Conservation (phyloP, 495 filamentous ascomycete species). For the Penicillium coprophilum region DNA sequence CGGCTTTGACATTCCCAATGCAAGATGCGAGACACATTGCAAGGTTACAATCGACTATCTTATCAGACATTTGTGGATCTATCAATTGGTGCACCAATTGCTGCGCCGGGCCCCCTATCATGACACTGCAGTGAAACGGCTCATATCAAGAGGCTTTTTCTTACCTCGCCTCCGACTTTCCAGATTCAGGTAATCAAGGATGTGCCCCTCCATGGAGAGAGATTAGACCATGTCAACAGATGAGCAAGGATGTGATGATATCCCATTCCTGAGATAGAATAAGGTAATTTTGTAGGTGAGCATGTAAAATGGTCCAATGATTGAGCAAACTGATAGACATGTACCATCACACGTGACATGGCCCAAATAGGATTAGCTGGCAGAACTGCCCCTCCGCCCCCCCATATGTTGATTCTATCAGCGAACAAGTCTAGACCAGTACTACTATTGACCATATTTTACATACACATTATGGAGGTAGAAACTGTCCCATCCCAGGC, state of each 20-base stretch:
- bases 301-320: background rate
- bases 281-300: background rate
- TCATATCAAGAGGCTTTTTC: background rate
- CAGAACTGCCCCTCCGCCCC: conserved; percentile 14
- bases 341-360: conserved; percentile 6
- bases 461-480: conserved; percentile 38
- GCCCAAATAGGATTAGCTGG: conserved; percentile 4
- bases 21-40: background rate
- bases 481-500: conserved; percentile 49
- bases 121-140: conserved; percentile 8
- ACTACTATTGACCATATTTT: background rate
- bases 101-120: background rate
- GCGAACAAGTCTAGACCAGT: conserved; percentile 1
- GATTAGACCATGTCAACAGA: background rate
- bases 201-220: background rate
- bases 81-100: background rate
- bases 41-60: conserved; percentile 4
- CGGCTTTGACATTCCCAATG: background rate
- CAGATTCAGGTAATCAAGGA: background rate
- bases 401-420: conserved; percentile 3
- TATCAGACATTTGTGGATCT: conserved; percentile 1
- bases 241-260: conserved; percentile 1
- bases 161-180: background rate
- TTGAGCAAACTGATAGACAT: background rate
- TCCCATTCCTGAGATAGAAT: background rate